Percentiles rank a stretch among this genome's conserved stretches.
phyloP scores from a whole-genome alignment of 768 basidiomycete species.

The Stropharia rugosoannulata region DNA sequence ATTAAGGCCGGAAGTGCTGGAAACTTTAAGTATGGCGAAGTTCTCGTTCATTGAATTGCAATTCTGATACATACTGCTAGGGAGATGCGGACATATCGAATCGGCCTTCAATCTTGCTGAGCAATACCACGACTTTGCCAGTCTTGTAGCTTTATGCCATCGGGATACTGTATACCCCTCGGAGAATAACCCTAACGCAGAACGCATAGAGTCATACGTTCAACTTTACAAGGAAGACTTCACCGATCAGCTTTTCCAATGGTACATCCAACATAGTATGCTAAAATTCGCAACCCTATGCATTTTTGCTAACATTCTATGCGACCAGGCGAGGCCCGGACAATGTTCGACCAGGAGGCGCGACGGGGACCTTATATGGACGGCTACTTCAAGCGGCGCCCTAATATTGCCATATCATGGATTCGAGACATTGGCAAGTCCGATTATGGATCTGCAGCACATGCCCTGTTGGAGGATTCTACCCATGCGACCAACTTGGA shows the following conservation, averaged over 20 bases:
- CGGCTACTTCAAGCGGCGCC: constrained; percentile 62
- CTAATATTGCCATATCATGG: constrained; percentile 74
- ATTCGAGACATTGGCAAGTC: constrained; percentile 78
- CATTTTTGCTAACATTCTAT: background rate
- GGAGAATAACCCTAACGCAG: constrained; percentile 60
- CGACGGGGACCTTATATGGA: constrained; percentile 64
- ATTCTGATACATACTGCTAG: constrained; percentile 41
- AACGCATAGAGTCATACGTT: constrained; percentile 69
- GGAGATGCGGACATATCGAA: constrained; percentile 60
- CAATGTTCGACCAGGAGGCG: constrained; percentile 78
- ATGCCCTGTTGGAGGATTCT: constrained; percentile 63
- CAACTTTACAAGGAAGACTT: constrained; percentile 81
- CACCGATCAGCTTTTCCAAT: constrained; percentile 85
- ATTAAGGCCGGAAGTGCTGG: constrained; percentile 74
- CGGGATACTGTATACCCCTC: constrained; percentile 62
- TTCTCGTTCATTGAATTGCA: background rate
- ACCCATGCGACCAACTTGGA: constrained; percentile 54
- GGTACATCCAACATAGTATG: constrained; percentile 89
- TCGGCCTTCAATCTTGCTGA: constrained; percentile 85
- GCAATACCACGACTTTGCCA: constrained; percentile 81
- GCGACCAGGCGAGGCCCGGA: constrained; percentile 68
- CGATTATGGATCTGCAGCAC: constrained; percentile 64
- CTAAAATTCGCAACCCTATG: background rate
- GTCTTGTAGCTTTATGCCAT: constrained; percentile 83
- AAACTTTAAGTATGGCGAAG: constrained; percentile 51